These are phyloP conservation scores for Trametes pubescens DNA, from an alignment of 1,284 basidiomycete genomes.

Conservation along the genomic window DNA sequence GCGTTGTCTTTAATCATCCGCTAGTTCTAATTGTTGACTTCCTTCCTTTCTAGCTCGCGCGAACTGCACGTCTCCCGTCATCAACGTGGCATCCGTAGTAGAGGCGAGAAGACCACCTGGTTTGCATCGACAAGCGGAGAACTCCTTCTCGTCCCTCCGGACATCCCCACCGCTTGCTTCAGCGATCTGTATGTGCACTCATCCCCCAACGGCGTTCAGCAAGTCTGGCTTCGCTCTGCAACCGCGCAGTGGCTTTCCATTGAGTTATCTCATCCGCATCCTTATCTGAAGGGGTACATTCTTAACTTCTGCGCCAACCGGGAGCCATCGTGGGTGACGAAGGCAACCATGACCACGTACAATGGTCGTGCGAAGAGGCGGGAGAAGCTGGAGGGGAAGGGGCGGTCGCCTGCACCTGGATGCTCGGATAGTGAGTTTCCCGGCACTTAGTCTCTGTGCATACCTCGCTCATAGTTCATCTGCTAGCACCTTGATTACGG, in stretches of 20 bases:
- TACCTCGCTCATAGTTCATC: no score
- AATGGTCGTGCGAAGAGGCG: not conserved
- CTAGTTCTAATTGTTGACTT: no score
- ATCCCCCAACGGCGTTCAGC: not conserved
- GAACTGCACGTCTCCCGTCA: not conserved
- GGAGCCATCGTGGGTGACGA: not conserved
- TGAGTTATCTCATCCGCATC: not conserved
- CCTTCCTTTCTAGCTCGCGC: not conserved
- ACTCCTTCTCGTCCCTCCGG: not conserved
- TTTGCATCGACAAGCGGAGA: not conserved
- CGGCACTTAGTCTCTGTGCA: no score
- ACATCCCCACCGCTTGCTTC: not conserved
- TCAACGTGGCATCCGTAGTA: not conserved
- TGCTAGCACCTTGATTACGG: no score
- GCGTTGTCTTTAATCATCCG: no score
- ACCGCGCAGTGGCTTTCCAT: not conserved
- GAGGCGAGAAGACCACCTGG: slow-evolving; percentile 1
- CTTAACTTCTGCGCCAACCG: not conserved
- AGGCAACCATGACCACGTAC: not conserved
- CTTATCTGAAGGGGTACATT: not conserved
- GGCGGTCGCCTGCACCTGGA: no score
- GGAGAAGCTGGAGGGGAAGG: not conserved
- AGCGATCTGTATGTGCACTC: not conserved
- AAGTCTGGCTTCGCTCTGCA: not conserved
- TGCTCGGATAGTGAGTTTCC: no score